Base-by-base conservation (phyloP, 768 basidiomycete genomes). In the Termitomyces sp. region DNA sequence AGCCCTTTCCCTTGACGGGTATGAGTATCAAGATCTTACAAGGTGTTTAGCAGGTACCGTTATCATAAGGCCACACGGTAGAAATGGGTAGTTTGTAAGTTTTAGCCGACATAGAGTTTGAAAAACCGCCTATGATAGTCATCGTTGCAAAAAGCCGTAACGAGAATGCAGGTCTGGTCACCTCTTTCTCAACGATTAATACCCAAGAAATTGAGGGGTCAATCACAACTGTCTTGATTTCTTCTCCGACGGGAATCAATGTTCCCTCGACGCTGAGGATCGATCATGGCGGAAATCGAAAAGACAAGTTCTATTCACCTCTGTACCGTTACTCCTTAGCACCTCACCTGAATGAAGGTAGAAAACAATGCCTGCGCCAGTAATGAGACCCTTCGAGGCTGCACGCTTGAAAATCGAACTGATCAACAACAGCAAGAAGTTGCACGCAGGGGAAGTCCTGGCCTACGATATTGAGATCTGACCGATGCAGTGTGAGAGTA, bases 111-210 rank as follows among this genome's bases (percentile, higher is more conserved):
- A 88, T 1, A 98, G 77, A 0, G 91, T 89, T 64, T 94, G 90
- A 66, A 98, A 98, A n/a, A 97, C 83, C 0, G 97, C 96, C 96
- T 98, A 65, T 36, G 15, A 56, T n/a, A 48, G 46, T 13, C 29
- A 33, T 44, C 18, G 48, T 44, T 33, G 15, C 11, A 16, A 47
- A 36, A 53, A 40, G 7, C 23, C 31, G 23, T 27, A 20, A 20
- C 22, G 33, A 29, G 13, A 52, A n/a, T 38, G 32, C 18, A 40
- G 25, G 23, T 35, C 3, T 6, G 58, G 72, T 46, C 31, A 88
- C 96, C 73, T 99, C 97, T 73, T 99, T 99, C 71, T 99, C 97
- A 16, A 98, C 78, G 4, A 98, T 74, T 15, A 98, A 74, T 6
- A 98, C 80, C 91, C 92, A 98, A 1, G 76, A 59, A 12, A 92